These are phyloP conservation scores for Tuber magnatum DNA, from an alignment of 495 filamentous ascomycete genomes.

Conservation along the genomic window DNA sequence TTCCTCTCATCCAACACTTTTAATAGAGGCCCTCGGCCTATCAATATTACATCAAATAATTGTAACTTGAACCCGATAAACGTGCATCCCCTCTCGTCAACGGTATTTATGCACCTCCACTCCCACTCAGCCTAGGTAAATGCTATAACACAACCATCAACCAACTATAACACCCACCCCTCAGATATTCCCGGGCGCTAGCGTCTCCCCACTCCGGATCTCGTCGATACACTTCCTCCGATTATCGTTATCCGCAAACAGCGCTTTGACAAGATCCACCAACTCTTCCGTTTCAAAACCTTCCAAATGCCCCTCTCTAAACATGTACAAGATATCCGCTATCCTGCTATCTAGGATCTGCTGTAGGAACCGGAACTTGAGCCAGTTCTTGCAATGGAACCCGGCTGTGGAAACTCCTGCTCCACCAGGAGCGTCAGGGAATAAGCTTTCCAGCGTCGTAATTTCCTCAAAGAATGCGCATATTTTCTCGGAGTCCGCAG, in stretches of 20 bases:
- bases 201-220: conserved; percentile 46
- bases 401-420: conserved; percentile 57
- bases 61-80: not conserved
- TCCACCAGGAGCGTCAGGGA: conserved; percentile 47
- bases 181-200: not conserved
- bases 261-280: conserved; percentile 73
- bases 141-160: not conserved
- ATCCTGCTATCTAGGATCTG: conserved; percentile 87
- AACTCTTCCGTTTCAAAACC: conserved; percentile 81
- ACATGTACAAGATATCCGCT: conserved; percentile 79
- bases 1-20: not conserved
- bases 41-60: not conserved
- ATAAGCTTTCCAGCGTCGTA: conserved; percentile 65
- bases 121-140: not conserved
- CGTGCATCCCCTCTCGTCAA: not conserved
- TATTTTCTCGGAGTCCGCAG: conserved; percentile 74
- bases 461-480: conserved; percentile 65
- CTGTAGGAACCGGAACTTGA: conserved; percentile 78
- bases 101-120: not conserved
- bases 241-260: conserved; percentile 83
- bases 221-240: conserved; percentile 70
- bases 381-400: conserved; percentile 75
- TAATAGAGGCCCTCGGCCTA: not conserved
- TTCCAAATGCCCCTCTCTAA: conserved; percentile 75
- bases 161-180: not conserved